A percentile compares a stretch with the other conserved stretches of the same genome.
Evolutionary conservation across 2,329 filamentous ascomycete genomes (phyloP).

Genomic region (Diaporthe sp.): DNA sequence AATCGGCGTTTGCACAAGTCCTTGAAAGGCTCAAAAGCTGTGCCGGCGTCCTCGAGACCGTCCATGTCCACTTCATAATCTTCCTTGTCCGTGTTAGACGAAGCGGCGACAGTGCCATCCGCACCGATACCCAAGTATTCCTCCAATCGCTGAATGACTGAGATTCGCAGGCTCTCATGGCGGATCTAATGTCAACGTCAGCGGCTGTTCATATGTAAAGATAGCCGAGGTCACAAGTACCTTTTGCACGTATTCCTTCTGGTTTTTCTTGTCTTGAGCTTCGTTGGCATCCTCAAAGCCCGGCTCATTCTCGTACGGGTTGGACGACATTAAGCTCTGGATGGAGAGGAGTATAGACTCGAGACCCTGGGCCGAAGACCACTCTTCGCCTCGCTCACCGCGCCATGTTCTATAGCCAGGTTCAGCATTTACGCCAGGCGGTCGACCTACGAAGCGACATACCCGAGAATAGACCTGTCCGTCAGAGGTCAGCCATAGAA

Average conservation of each 20-base stretch:
- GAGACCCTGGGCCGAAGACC: conserved; percentile 94
- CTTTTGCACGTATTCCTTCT: conserved; percentile 83
- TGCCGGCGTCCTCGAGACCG: conserved; percentile 57
- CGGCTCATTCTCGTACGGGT: conserved; percentile 96
- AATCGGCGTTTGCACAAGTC: conserved; percentile 93
- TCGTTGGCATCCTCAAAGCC: conserved; percentile 84
- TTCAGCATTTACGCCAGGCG: conserved; percentile 34
- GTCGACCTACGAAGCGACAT: conserved; percentile 43
- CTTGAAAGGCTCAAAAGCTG: conserved; percentile 85
- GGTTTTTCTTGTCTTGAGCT: conserved; percentile 75
- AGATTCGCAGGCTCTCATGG: conserved; percentile 88
- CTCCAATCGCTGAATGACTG: conserved; percentile 88
- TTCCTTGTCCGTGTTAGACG: conserved; percentile 45
- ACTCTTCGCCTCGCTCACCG: conserved; percentile 89
- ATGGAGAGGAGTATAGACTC: conserved; percentile 96
- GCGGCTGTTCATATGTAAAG: background rate
- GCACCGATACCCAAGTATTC: conserved; percentile 75
- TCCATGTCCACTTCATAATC: conserved; percentile 62
- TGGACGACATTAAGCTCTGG: conserved; percentile 92
- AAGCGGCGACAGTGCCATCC: conserved; percentile 54
- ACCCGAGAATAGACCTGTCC: conserved; percentile 85
- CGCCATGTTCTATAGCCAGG: conserved; percentile 81
- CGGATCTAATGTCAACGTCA: conserved; percentile 70
- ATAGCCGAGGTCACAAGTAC: conserved; percentile 50
- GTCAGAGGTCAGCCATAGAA: background rate